Conservation (phyloP, 495 filamentous ascomycete species). For the Aspergillus leporis region DNA sequence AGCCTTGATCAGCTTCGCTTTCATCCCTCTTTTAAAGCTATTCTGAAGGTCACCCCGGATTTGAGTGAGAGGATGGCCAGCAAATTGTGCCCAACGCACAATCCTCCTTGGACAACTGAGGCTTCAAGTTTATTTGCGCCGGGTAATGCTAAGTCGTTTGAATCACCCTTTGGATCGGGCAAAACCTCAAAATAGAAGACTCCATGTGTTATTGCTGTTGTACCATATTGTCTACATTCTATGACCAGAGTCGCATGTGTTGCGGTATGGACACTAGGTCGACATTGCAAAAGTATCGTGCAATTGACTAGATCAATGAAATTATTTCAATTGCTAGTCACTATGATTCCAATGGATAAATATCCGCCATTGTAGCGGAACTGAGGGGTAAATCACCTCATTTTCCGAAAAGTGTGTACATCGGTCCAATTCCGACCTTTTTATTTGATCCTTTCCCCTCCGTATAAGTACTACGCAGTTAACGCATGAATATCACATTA, state of each 20-base stretch:
- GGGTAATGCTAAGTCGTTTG: too few species aligned
- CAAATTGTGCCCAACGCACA: not conserved
- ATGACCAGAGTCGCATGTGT: not conserved
- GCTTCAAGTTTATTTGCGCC: too few species aligned
- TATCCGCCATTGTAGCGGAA: not conserved
- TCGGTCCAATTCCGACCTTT: not conserved
- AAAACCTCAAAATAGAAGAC: too few species aligned
- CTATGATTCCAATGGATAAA: not conserved
- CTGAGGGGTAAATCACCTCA: conserved; percentile 17
- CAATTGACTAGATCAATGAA: too few species aligned
- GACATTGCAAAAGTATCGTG: not conserved
- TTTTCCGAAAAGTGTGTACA: not conserved
- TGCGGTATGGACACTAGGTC: not conserved
- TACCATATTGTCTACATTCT: too few species aligned
- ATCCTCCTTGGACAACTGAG: not conserved
- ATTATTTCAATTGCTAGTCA: not conserved
- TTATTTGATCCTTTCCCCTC: not conserved
- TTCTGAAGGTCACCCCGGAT: not conserved
- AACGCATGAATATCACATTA: not conserved
- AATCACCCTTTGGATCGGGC: too few species aligned
- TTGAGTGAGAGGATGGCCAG: not conserved
- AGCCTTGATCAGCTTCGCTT: not conserved
- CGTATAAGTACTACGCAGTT: not conserved
- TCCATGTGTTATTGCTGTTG: not conserved
- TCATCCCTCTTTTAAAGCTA: not conserved